A percentile compares a stretch with the other conserved stretches of the same genome.
Conservation (phyloP, 805 yeast genomes). For the Aciculoconidium aculeatum region DNA sequence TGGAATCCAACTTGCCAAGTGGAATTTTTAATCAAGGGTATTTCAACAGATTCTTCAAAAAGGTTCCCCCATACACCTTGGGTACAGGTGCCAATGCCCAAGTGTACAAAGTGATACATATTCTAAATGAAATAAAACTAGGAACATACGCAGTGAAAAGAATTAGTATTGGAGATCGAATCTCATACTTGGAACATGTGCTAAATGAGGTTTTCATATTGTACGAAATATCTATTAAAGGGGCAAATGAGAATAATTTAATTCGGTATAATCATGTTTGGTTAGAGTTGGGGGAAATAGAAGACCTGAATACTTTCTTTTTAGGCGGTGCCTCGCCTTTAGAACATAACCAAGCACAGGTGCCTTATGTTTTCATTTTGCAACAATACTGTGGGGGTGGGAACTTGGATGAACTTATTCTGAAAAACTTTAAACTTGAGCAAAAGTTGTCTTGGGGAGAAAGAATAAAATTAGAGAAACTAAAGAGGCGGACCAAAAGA, state of each 20-base stretch:
- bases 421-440: slow-evolving; percentile 18
- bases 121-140: slow-evolving; percentile 60
- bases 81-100: slow-evolving; percentile 86
- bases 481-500: slow-evolving; percentile 12
- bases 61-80: slow-evolving; percentile 44
- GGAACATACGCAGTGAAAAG: slow-evolving; percentile 84
- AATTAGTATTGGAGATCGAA: slow-evolving; percentile 76
- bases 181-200: slow-evolving; percentile 61
- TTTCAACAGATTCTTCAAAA: slow-evolving; percentile 63
- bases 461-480: slow-evolving; percentile 21
- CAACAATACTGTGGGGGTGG: slow-evolving; percentile 91
- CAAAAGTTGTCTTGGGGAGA: slow-evolving; percentile 21
- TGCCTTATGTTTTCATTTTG: slow-evolving; percentile 72
- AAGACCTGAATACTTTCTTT: slow-evolving; percentile 35
- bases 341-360: too few species aligned
- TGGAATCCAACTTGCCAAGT: slow-evolving; percentile 32
- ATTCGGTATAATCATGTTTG: slow-evolving; percentile 89
- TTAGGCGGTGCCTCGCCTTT: slow-evolving; percentile 9
- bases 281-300: slow-evolving; percentile 64
- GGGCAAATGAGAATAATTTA: slow-evolving; percentile 48
- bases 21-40: slow-evolving; percentile 78
- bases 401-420: slow-evolving; percentile 61
- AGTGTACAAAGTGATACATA: slow-evolving; percentile 79
- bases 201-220: slow-evolving; percentile 74
- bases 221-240: slow-evolving; percentile 42